Conservation (phyloP, 208 protist genomes). For the Acanthamoeba royreba region DNA sequence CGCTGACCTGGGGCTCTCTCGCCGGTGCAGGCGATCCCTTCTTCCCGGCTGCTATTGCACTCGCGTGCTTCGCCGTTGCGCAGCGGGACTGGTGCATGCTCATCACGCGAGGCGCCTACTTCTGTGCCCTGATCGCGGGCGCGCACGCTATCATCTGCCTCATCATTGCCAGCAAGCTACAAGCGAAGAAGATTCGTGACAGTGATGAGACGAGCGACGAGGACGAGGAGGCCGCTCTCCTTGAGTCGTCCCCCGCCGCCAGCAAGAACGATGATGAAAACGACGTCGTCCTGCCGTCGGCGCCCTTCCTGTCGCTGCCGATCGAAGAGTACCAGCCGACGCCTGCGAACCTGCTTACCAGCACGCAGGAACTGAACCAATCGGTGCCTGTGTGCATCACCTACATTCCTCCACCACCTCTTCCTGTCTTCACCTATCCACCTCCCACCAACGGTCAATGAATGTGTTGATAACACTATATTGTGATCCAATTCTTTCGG, state of each 20-base stretch:
- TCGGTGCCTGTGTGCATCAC: background rate
- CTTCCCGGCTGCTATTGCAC: background rate
- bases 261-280: too few species aligned
- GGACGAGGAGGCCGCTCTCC: too few species aligned
- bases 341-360: background rate
- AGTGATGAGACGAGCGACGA: too few species aligned
- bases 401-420: background rate
- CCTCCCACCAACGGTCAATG: too few species aligned
- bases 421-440: too few species aligned
- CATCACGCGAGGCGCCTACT: background rate
- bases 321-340: background rate
- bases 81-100: background rate
- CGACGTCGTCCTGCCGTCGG: background rate
- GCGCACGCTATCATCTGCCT: slow-evolving; percentile 15
- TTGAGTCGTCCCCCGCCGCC: too few species aligned
- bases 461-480: too few species aligned
- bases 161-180: background rate
- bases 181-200: background rate
- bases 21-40: background rate
- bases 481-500: too few species aligned
- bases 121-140: background rate
- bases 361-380: too few species aligned
- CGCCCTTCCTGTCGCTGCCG: background rate
- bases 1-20: background rate
- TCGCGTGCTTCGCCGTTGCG: background rate